Conservation (phyloP, 441 rosid genomes). For the Bocquillonia castaneifolia region DNA sequence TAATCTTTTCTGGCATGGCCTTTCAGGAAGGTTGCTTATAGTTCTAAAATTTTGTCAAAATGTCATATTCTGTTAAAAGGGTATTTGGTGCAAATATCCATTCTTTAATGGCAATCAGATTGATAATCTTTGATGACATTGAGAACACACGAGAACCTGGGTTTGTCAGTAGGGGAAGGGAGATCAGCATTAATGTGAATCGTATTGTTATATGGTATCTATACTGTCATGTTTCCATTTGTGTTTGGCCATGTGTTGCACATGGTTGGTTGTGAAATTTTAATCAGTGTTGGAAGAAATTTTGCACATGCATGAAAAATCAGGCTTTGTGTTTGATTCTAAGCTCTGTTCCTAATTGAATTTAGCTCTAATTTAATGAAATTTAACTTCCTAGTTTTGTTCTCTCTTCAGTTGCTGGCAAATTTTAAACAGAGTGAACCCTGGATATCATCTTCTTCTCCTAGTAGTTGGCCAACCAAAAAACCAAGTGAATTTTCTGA, state of each 20-base stretch:
- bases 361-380: not conserved
- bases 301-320: no score
- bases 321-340: not conserved
- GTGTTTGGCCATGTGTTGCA: no score
- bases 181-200: no score
- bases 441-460: slow-evolving; percentile 43
- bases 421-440: slow-evolving; percentile 49
- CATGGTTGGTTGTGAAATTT: no score
- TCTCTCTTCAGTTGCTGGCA: slow-evolving; percentile 47
- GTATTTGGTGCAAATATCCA: not conserved
- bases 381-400: slow-evolving; percentile 6
- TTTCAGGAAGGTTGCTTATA: no score
- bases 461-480: slow-evolving; percentile 17
- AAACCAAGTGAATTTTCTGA: slow-evolving; percentile 43
- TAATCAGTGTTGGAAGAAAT: not conserved
- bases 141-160: no score
- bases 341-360: not conserved
- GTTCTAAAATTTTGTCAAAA: not conserved
- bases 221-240: no score
- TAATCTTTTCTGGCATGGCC: no score
- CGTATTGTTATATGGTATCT: no score
- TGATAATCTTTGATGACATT: no score
- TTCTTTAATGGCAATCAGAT: not conserved
- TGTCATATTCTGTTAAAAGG: not conserved
- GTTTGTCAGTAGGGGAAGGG: not conserved